phyloP scores from a whole-genome alignment of 2,329 filamentous ascomycete genomes.

The Hirsutella rhossiliensis region DNA sequence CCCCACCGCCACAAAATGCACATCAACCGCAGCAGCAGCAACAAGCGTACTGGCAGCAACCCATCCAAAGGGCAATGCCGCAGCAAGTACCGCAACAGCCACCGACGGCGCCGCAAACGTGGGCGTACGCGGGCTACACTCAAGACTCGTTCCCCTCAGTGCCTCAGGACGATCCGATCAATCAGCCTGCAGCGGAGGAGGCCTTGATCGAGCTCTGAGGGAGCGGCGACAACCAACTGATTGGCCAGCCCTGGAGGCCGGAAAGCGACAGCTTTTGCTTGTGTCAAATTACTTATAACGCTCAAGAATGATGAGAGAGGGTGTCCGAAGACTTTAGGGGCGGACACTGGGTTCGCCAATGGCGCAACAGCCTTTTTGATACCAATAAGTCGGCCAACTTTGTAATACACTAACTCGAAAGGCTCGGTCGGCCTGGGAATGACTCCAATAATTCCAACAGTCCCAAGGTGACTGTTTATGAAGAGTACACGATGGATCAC shows the following conservation, averaged over 20 bases:
- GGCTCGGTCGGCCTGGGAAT: too few species aligned
- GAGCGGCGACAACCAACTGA: neutral
- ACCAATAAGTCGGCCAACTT: neutral
- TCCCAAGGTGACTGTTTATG: too few species aligned
- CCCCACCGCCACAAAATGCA: constrained; percentile 12
- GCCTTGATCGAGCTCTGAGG: constrained; percentile 63
- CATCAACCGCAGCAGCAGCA: constrained; percentile 20
- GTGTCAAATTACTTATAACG: neutral
- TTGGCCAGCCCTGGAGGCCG: neutral
- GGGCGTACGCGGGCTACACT: constrained; percentile 36
- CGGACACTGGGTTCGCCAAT: neutral
- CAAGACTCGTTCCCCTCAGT: constrained; percentile 54
- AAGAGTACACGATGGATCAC: too few species aligned
- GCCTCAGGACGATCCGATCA: constrained; percentile 30
- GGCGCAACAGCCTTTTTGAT: neutral
- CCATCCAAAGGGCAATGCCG: constrained; percentile 14
- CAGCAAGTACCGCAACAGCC: constrained; percentile 14
- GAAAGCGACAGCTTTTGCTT: neutral
- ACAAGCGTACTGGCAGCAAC: constrained; percentile 23
- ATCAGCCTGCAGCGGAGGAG: constrained; percentile 53
- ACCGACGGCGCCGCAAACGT: constrained; percentile 25
- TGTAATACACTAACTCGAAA: too few species aligned
- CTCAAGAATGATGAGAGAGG: neutral
- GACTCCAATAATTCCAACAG: too few species aligned
- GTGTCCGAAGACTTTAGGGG: neutral